A percentile compares a stretch with the other conserved stretches of the same genome.
Evolutionary conservation across 306 rosid genomes (phyloP).

Genomic region (Cajanus cajan): DNA sequence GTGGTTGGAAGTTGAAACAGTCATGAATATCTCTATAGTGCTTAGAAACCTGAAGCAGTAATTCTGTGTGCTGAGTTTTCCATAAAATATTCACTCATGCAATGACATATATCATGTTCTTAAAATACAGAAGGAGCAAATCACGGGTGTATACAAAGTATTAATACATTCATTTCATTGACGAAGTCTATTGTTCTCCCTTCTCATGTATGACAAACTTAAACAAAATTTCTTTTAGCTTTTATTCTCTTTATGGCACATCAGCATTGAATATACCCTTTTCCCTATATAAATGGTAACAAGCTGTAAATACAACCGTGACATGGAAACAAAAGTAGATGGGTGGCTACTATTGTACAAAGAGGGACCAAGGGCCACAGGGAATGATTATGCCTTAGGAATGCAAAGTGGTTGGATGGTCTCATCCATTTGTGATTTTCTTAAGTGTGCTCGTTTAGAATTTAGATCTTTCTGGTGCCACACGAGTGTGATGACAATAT

Average conservation of each 20-base stretch:
- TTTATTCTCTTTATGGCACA: neutral
- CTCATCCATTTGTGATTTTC: constrained; percentile 25
- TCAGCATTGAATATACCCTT: neutral
- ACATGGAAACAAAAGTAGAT: constrained; percentile 10
- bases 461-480: constrained; percentile 26
- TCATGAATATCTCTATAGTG: constrained; percentile 10
- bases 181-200: neutral
- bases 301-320: constrained; percentile 18
- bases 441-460: neutral
- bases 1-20: constrained; percentile 28
- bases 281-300: neutral
- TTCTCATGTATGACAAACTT: constrained; percentile 30
- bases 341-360: constrained; percentile 14
- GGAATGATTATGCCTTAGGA: constrained; percentile 28
- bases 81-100: constrained; percentile 12
- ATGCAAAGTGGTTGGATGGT: constrained; percentile 30
- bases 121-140: constrained; percentile 18
- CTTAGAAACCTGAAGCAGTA: constrained; percentile 6
- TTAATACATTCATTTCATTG: neutral
- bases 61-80: constrained; percentile 20
- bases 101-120: constrained; percentile 11
- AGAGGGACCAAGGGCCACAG: constrained; percentile 33
- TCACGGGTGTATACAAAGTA: constrained; percentile 15
- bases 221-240: neutral
- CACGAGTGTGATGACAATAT: constrained; percentile 32